Conservation (phyloP, 1,139 yeast genomes). For the Pichia sp. region DNA sequence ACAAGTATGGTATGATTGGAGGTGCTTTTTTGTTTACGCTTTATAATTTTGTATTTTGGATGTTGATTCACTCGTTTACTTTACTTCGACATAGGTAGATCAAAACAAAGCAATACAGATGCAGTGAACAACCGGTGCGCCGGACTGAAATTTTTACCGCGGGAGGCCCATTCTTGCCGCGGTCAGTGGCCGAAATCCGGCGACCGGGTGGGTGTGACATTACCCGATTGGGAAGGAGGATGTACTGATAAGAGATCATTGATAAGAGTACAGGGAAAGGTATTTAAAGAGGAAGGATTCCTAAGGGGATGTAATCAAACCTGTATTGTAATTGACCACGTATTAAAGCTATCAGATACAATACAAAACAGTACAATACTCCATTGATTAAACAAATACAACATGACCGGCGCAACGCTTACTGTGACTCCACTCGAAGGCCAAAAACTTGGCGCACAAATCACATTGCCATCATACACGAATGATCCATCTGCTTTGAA, state of each 20-base stretch:
- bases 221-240: neutral
- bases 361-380: neutral
- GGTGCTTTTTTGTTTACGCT: neutral
- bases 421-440: slow-evolving; percentile 42
- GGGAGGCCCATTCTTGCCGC: too few relatives aligned
- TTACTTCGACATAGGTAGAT: too few relatives aligned
- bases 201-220: neutral
- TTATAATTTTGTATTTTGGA: neutral
- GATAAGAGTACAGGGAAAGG: too few relatives aligned
- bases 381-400: neutral
- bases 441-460: slow-evolving; percentile 60
- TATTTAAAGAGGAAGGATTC: too few relatives aligned
- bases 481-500: slow-evolving; percentile 67
- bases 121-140: too few relatives aligned
- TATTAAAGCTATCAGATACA: neutral
- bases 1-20: neutral
- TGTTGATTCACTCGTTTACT: too few relatives aligned
- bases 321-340: too few relatives aligned
- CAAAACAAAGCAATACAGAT: too few relatives aligned
- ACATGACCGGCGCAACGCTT: slow-evolving; percentile 5
- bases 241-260: too few relatives aligned
- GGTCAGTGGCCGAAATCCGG: neutral
- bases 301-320: too few relatives aligned
- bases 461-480: slow-evolving; percentile 58
- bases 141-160: too few relatives aligned